These are phyloP conservation scores for Nepenthes alata DNA, from an alignment of 179 eudicot genomes.

Conservation along the genomic window DNA sequence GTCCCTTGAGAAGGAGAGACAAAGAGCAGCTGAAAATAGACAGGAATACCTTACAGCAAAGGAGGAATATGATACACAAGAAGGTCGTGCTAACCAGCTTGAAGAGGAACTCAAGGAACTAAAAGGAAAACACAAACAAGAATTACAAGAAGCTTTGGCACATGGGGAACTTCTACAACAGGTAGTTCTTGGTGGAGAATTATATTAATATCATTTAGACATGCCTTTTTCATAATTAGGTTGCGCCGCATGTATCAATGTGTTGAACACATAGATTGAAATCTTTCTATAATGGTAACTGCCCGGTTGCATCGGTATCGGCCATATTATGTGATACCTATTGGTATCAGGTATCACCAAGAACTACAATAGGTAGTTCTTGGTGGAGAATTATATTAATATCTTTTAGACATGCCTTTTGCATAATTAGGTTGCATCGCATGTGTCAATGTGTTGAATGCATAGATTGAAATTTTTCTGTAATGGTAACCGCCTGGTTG, in stretches of 20 bases:
- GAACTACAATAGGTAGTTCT: constrained; percentile 56
- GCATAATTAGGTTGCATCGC: neutral
- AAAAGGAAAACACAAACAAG: constrained; percentile 75
- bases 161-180: constrained; percentile 79
- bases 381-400: neutral
- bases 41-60: constrained; percentile 88
- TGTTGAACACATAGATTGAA: no score
- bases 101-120: constrained; percentile 78
- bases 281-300: no score
- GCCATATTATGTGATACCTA: no score
- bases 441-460: neutral
- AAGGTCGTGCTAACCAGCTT: constrained; percentile 70
- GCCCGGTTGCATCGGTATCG: no score
- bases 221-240: neutral
- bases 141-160: constrained; percentile 64
- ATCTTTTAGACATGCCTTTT: neutral
- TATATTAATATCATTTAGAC: neutral
- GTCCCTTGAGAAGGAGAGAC: constrained; percentile 98
- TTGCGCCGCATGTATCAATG: neutral
- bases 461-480: no score
- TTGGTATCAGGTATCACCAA: no score
- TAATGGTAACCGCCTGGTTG: no score
- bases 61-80: constrained; percentile 88
- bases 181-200: constrained; percentile 24
- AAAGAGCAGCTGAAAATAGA: constrained; percentile 86